phyloP scores from a whole-genome alignment of 1,284 basidiomycete species.

The Puccinia novopanici region DNA sequence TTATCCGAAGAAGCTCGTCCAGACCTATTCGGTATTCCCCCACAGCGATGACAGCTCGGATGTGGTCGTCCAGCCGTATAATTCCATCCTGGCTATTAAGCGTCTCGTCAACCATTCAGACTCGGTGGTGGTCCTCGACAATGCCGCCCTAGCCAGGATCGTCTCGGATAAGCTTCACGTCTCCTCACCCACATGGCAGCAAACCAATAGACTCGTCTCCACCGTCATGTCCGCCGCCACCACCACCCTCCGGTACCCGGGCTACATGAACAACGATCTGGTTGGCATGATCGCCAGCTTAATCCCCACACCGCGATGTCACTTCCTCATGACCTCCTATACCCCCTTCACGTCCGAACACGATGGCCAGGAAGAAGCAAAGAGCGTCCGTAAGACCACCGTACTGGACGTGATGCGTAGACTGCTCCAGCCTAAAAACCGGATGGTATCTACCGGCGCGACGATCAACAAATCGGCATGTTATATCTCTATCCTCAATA shows the following conservation, averaged over 20 bases:
- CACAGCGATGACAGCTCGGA: constrained; percentile 80
- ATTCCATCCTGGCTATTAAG: constrained; percentile 88
- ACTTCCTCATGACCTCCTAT: constrained; percentile 99
- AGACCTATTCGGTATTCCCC: constrained; percentile 98
- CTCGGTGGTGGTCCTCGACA: constrained; percentile 94
- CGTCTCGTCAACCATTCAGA: constrained; percentile 94
- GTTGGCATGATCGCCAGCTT: constrained; percentile 95
- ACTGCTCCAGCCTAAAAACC: constrained; percentile 94
- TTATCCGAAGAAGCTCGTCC: constrained; percentile 98
- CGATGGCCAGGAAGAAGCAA: constrained; percentile 65
- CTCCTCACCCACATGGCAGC: constrained; percentile 87
- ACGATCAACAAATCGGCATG: constrained; percentile 84
- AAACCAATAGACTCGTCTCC: constrained; percentile 83
- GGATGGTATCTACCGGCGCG: constrained; percentile 83
- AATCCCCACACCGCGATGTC: constrained; percentile 97
- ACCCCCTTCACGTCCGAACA: constrained; percentile 95
- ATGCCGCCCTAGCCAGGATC: constrained; percentile 87
- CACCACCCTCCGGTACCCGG: constrained; percentile 93
- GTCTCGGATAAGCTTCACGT: constrained; percentile 86
- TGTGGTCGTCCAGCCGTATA: constrained; percentile 98
- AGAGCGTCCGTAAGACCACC: constrained; percentile 85
- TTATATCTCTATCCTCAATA: constrained; percentile 97
- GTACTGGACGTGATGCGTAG: constrained; percentile 98
- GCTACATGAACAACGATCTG: constrained; percentile 99
- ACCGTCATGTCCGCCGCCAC: constrained; percentile 97